These are phyloP conservation scores for Chrysopogon serrulatus DNA, from an alignment of 176 grass and related monocot genomes.

Conservation along the genomic window DNA sequence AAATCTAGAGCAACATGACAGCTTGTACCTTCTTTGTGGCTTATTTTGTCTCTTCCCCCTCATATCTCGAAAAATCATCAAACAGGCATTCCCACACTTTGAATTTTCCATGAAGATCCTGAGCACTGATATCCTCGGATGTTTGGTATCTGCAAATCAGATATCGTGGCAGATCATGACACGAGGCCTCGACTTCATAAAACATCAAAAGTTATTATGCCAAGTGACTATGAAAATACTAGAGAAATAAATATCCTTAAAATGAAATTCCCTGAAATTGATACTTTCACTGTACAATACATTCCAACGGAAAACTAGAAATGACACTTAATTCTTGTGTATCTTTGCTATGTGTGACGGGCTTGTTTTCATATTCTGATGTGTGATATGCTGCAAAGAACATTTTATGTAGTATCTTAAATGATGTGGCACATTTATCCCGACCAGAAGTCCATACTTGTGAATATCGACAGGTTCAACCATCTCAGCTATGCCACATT, in stretches of 20 bases:
- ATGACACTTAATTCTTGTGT: slow-evolving; percentile 75
- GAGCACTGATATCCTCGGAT: slow-evolving; percentile 48
- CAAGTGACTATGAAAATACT: not conserved
- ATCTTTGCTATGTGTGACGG: slow-evolving; percentile 93
- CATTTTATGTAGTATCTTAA: slow-evolving; percentile 82
- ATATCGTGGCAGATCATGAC: not conserved
- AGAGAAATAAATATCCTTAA: not conserved
- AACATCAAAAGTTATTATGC: not conserved
- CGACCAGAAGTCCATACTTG: slow-evolving; percentile 92
- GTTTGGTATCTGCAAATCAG: slow-evolving; percentile 52
- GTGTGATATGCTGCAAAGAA: slow-evolving; percentile 62
- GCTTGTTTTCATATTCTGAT: slow-evolving; percentile 90
- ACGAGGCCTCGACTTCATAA: not conserved
- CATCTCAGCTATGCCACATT: too few relatives aligned
- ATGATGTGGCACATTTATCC: slow-evolving; percentile 98
- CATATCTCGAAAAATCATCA: slow-evolving; percentile 78
- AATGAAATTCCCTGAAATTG: not conserved
- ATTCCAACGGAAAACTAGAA: not conserved
- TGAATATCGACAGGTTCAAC: slow-evolving; percentile 76
- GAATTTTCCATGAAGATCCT: slow-evolving; percentile 70
- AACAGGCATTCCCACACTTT: slow-evolving; percentile 55
- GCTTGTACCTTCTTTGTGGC: slow-evolving; percentile 36
- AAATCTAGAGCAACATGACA: slow-evolving; percentile 64
- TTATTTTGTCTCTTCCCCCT: slow-evolving; percentile 53
- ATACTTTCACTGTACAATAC: not conserved